Percentiles rank a stretch among this genome's conserved stretches.
Conservation (phyloP, 2,329 filamentous ascomycete genomes). For the Cryphonectria parasitica region DNA sequence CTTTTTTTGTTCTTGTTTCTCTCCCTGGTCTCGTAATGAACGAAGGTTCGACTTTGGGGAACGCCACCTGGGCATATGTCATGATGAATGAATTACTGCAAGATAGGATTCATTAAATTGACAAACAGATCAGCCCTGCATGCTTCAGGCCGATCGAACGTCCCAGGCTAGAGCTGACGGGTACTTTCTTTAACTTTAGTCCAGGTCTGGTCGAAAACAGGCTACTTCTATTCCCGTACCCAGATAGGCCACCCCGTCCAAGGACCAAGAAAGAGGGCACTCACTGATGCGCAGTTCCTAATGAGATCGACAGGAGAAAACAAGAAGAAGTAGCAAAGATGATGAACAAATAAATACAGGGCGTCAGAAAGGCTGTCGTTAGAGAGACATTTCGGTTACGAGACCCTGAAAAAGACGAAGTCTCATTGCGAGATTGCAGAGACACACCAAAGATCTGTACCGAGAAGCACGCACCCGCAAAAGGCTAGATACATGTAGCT, state of each 20-base stretch:
- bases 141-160: not conserved
- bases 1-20: not conserved
- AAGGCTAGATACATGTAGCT: not conserved
- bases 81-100: not conserved
- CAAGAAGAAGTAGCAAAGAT: not conserved
- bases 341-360: not conserved
- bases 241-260: not conserved
- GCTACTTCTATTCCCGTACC: not conserved
- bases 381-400: constrained; percentile 1
- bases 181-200: not conserved
- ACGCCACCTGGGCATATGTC: constrained; percentile 11
- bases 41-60: constrained; percentile 2
- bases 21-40: not conserved
- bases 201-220: not conserved
- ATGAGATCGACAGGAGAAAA: not conserved
- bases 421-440: constrained; percentile 1
- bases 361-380: not conserved
- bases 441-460: not conserved
- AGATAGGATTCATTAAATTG: not conserved
- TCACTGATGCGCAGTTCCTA: not conserved
- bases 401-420: not conserved
- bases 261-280: not conserved
- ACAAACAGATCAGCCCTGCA: not conserved
- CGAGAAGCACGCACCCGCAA: not conserved
- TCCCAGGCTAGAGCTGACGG: not conserved